Conservation (phyloP, 2,329 filamentous ascomycete genomes). For the Ophiostoma sp. region DNA sequence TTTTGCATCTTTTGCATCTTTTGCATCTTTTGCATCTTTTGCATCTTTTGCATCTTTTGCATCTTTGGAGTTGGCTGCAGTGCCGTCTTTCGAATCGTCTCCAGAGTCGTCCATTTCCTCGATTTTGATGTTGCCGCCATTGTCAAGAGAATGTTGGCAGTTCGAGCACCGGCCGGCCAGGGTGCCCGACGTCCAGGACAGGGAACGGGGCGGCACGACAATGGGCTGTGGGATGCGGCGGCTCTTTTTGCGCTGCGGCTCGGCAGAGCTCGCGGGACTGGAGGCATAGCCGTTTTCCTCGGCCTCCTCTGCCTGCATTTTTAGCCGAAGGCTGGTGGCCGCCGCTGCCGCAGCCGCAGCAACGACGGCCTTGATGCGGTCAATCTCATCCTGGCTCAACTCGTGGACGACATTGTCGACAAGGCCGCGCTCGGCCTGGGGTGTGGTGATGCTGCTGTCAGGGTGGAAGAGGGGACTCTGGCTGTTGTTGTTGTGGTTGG, state of each 20-base stretch:
- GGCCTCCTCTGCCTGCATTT: slow-evolving; percentile 8
- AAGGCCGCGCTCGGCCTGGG: slow-evolving; percentile 21
- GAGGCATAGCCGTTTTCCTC: not conserved
- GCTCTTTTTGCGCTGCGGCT: not conserved
- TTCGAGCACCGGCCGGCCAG: too few relatives aligned
- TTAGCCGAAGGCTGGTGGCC: slow-evolving; percentile 19
- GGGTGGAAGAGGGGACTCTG: slow-evolving; percentile 28
- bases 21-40: too few relatives aligned
- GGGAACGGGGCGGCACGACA: slow-evolving; percentile 30
- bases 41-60: too few relatives aligned
- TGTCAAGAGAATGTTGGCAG: too few relatives aligned
- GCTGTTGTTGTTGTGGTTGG: not conserved
- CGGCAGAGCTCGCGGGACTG: not conserved
- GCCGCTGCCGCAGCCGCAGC: slow-evolving; percentile 16
- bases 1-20: too few relatives aligned
- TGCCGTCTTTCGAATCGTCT: not conserved
- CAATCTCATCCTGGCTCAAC: slow-evolving; percentile 42
- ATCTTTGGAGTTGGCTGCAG: not conserved
- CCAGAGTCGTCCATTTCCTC: not conserved
- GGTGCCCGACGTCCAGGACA: not conserved
- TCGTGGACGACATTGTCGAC: slow-evolving; percentile 18
- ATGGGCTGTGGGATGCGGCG: slow-evolving; percentile 32
- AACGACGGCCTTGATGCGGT: slow-evolving; percentile 47
- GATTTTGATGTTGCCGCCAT: too few relatives aligned
- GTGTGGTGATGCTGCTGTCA: slow-evolving; percentile 27